phyloP scores from a whole-genome alignment of 306 rosid genomes.

The Ochetophila trinervis region DNA sequence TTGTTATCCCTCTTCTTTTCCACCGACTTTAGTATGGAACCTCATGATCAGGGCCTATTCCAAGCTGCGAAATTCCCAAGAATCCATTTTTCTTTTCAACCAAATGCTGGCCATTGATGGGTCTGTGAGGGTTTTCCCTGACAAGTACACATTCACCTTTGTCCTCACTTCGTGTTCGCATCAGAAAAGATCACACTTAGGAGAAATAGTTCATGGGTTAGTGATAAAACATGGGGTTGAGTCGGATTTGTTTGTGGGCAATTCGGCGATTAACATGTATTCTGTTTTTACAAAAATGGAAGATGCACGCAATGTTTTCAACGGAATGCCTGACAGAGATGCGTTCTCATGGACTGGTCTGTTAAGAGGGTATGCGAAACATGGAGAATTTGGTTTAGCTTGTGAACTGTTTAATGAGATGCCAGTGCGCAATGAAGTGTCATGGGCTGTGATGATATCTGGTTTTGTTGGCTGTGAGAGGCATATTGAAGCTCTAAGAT shows the following conservation, averaged over 20 bases:
- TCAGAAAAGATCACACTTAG: background rate
- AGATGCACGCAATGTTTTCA: constrained; percentile 13
- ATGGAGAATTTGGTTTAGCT: constrained; percentile 9
- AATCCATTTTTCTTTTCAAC: constrained; percentile 1
- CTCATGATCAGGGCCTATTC: constrained; percentile 20
- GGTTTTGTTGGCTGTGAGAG: constrained; percentile 16
- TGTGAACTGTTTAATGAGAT: constrained; percentile 6
- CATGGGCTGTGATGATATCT: constrained; percentile 22
- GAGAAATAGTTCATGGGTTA: constrained; percentile 16
- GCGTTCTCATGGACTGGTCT: constrained; percentile 16
- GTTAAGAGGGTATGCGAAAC: constrained; percentile 8
- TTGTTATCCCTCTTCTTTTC: constrained; percentile 6
- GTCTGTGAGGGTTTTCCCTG: background rate
- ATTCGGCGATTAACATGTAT: constrained; percentile 4
- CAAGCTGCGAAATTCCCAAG: constrained; percentile 10
- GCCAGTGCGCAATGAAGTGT: constrained; percentile 13
- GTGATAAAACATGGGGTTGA: constrained; percentile 13
- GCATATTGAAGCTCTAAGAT: constrained; percentile 8
- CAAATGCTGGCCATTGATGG: constrained; percentile 12
- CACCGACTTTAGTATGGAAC: constrained; percentile 5
- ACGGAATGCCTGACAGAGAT: constrained; percentile 13
- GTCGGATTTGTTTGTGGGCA: constrained; percentile 22
- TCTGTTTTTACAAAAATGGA: constrained; percentile 5
- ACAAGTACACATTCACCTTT: constrained; percentile 16
- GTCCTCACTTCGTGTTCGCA: constrained; percentile 12